Percentiles rank a stretch among this genome's conserved stretches.
Evolutionary conservation across 2,329 filamentous ascomycete genomes (phyloP).

Genomic region (Penicillium decumbens): DNA sequence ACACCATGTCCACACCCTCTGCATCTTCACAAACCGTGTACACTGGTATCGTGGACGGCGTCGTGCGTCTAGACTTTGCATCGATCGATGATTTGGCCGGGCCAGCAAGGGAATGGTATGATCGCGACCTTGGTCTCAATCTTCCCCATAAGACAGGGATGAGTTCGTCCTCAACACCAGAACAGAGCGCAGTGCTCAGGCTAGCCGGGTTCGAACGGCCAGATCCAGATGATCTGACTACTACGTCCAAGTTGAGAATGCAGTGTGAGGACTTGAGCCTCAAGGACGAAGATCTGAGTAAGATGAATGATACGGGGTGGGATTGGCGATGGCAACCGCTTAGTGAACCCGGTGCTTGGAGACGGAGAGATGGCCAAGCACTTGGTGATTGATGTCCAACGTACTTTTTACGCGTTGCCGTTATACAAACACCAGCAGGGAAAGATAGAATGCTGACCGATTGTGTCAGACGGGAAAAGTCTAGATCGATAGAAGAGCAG

Average conservation of each 20-base stretch:
- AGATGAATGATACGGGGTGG: slow-evolving; percentile 32
- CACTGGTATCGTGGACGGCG: slow-evolving; percentile 41
- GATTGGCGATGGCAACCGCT: slow-evolving; percentile 37
- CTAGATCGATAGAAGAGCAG: background rate
- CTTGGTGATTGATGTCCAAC: background rate
- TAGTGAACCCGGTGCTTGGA: slow-evolving; percentile 29
- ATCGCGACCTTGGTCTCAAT: slow-evolving; percentile 28
- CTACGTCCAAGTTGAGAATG: slow-evolving; percentile 32
- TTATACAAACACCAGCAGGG: background rate
- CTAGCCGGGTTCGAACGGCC: slow-evolving; percentile 46
- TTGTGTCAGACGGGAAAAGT: background rate
- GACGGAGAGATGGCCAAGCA: slow-evolving; percentile 16
- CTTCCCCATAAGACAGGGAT: slow-evolving; percentile 25
- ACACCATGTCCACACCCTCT: slow-evolving; percentile 44
- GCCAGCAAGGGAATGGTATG: slow-evolving; percentile 31
- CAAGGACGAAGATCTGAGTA: slow-evolving; percentile 5
- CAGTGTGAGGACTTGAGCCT: slow-evolving; percentile 31
- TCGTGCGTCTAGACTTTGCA: slow-evolving; percentile 43
- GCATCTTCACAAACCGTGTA: slow-evolving; percentile 45
- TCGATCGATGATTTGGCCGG: slow-evolving; percentile 42
- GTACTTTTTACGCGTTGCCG: background rate
- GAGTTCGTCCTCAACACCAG: background rate
- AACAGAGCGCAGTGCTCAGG: slow-evolving; percentile 23
- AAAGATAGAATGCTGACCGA: too few species aligned
- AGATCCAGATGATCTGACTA: slow-evolving; percentile 28